Evolutionary conservation across 495 filamentous ascomycete species (phyloP), one percentile per base, ranked within the genome.

Genomic region (Emericellopsis terricola): DNA sequence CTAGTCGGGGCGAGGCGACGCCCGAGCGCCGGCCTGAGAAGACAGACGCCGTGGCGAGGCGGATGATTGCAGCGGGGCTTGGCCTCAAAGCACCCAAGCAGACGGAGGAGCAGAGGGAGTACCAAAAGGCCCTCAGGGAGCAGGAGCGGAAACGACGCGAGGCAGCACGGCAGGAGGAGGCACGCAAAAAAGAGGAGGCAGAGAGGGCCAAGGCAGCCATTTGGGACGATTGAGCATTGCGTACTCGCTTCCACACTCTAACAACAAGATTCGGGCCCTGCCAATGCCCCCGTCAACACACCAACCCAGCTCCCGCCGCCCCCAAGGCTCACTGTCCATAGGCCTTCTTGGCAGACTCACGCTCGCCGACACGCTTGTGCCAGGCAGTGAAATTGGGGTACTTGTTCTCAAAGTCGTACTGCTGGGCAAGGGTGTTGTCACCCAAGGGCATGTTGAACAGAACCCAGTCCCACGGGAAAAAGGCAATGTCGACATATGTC

Each of bases 61-160:
- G 89, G 41, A 63, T 97, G 74, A 94, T 97, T 48, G 83, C 85
- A 0, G 81, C 73, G 15, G 89, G 78, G 4, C 58, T 97, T 44
- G 89, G 89, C 3, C 70, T 96, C 27, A 69, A 71, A 39, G 71
- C 81, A 21, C 81, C 80, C 19, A 78, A 71, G 60, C 65, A 68
- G 48, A 94, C 80, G 8, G 83, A 92, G 47, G 87, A 94, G 57
- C 76, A 93, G 63, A 61, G 64, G 38, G 78, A 79, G 41, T 97
- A 93, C 51, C 89, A 97, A 47, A 64, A 65, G 34, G 76, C 81
- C 8, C 56, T 86, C 31, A 76, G 77, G 49, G 81, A 91, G 56
- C 81, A 83, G 59, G 86, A 94, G 64, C 71, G 70, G 37, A 83
- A 73, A 60, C 64, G 69, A 44, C 56, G 75, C 38, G 80, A 92